Conservation (phyloP, 2,329 filamentous ascomycete species). For the Aureobasidium lini region DNA sequence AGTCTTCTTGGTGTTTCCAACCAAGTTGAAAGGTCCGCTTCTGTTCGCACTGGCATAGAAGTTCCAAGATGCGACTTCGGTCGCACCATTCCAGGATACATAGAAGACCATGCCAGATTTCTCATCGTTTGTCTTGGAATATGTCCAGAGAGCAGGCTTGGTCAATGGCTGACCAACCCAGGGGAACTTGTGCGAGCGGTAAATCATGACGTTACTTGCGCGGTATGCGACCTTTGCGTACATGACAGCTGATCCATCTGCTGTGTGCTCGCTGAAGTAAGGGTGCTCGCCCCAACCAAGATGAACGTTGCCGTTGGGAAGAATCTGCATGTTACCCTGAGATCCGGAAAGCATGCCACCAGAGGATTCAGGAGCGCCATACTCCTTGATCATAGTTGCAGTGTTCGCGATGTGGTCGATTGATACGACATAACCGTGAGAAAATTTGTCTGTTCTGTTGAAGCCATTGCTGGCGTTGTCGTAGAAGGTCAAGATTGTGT, state of each 20-base stretch:
- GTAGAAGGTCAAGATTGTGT: slow-evolving; percentile 47
- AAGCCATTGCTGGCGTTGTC: slow-evolving; percentile 47
- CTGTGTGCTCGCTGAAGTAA: slow-evolving; percentile 37
- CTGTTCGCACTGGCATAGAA: slow-evolving; percentile 38
- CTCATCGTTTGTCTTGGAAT: slow-evolving; percentile 28
- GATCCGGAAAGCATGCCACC: slow-evolving; percentile 43
- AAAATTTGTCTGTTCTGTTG: slow-evolving; percentile 32
- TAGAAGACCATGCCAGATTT: slow-evolving; percentile 35
- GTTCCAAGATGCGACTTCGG: slow-evolving; percentile 42
- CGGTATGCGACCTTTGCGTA: slow-evolving; percentile 41
- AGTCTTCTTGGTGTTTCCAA: slow-evolving; percentile 33
- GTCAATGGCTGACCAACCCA: slow-evolving; percentile 44
- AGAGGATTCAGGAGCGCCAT: slow-evolving; percentile 40
- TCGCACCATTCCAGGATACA: slow-evolving; percentile 48
- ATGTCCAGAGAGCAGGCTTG: slow-evolving; percentile 32
- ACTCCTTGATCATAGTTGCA: slow-evolving; percentile 40
- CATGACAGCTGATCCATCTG: slow-evolving; percentile 46
- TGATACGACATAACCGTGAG: slow-evolving; percentile 40
- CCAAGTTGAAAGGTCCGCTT: slow-evolving; percentile 29
- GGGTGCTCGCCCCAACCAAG: slow-evolving; percentile 49
- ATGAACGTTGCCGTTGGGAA: slow-evolving; percentile 47
- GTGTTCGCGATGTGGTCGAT: slow-evolving; percentile 38
- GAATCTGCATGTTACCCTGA: slow-evolving; percentile 47
- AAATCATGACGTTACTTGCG: slow-evolving; percentile 41
- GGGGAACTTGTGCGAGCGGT: slow-evolving; percentile 47